phyloP scores from a whole-genome alignment of 163 green algal species.

The Chlorella variabilis region DNA sequence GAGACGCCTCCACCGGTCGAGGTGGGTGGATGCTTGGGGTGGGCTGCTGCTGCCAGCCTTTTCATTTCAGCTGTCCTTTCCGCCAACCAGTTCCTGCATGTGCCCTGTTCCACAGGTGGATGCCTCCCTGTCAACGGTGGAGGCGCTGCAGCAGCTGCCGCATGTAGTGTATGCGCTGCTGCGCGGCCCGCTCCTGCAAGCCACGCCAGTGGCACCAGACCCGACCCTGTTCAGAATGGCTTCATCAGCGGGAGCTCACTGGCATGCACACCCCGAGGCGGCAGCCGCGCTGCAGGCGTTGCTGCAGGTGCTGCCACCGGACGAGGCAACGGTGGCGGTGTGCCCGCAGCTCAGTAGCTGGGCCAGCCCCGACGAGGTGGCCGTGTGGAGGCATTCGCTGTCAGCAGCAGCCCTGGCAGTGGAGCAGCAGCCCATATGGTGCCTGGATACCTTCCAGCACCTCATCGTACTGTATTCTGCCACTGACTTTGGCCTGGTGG shows the following conservation, averaged over 20 bases:
- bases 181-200: conserved; percentile 73
- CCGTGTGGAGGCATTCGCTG: conserved; percentile 72
- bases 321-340: conserved; percentile 76
- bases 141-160: conserved; percentile 72
- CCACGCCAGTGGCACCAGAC: no score
- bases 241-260: not conserved
- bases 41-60: no score
- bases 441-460: conserved; percentile 86
- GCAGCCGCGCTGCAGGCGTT: conserved; percentile 62
- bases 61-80: no score
- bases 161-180: conserved; percentile 88
- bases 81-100: no score
- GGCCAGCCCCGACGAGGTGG: conserved; percentile 64
- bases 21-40: not conserved
- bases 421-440: conserved; percentile 76
- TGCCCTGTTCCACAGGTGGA: conserved; percentile 62
- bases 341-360: conserved; percentile 89
- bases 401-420: conserved; percentile 64
- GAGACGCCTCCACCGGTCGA: not conserved
- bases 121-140: conserved; percentile 68
- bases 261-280: conserved; percentile 73
- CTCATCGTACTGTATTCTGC: conserved; percentile 62
- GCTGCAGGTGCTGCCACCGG: conserved; percentile 76
- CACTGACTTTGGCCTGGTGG: not conserved
- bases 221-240: no score